phyloP scores from a whole-genome alignment of 2,329 filamentous ascomycete genomes.

The Aureobasidium melanogenum region DNA sequence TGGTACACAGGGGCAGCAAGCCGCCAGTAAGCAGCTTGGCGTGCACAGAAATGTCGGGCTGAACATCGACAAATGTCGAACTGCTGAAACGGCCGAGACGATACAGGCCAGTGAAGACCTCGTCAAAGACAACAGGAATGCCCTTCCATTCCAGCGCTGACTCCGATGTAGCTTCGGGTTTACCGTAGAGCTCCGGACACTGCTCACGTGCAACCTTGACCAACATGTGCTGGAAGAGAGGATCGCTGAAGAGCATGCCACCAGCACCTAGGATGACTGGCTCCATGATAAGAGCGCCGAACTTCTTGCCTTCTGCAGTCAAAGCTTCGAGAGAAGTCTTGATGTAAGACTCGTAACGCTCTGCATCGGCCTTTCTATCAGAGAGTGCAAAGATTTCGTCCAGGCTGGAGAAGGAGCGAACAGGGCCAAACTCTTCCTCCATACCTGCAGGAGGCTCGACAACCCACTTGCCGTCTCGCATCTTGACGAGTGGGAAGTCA shows the following conservation, averaged over 20 bases:
- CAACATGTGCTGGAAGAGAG: conserved; percentile 67
- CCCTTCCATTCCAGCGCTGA: conserved; percentile 51
- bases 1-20: conserved; percentile 66
- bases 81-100: conserved; percentile 66
- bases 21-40: conserved; percentile 80
- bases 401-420: conserved; percentile 40
- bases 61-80: conserved; percentile 57
- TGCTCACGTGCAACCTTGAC: conserved; percentile 53
- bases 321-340: conserved; percentile 44
- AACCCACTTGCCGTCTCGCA: conserved; percentile 57
- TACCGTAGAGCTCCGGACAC: conserved; percentile 8
- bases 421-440: conserved; percentile 36
- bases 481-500: conserved; percentile 64
- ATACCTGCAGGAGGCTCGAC: conserved; percentile 49
- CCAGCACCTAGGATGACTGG: conserved; percentile 73
- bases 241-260: conserved; percentile 76
- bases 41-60: conserved; percentile 70
- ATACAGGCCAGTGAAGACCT: conserved; percentile 81
- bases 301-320: conserved; percentile 51
- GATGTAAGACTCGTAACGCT: conserved; percentile 55
- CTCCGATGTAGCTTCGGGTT: not conserved
- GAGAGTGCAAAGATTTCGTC: conserved; percentile 53
- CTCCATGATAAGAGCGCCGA: conserved; percentile 72
- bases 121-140: conserved; percentile 72
- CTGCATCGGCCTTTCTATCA: conserved; percentile 32